A percentile compares a stretch with the other conserved stretches of the same genome.
These are phyloP conservation scores for Inosperma sp. DNA, from an alignment of 768 basidiomycete genomes.

Conservation along the genomic window DNA sequence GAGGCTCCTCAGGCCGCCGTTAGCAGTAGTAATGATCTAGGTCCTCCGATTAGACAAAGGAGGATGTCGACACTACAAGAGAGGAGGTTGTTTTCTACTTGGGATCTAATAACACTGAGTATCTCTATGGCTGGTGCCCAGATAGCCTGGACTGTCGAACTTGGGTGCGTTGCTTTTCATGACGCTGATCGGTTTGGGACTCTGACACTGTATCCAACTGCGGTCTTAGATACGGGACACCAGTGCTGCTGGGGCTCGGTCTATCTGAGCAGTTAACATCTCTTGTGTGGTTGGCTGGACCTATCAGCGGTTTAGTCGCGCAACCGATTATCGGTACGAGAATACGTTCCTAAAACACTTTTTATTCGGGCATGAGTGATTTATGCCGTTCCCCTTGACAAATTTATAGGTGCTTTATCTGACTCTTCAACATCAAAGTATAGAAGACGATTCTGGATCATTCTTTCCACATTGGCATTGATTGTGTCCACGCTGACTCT, in stretches of 20 bases:
- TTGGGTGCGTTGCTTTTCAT: constrained; percentile 67
- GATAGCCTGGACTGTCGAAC: constrained; percentile 93
- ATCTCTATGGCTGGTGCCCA: constrained; percentile 94
- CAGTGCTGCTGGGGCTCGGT: constrained; percentile 68
- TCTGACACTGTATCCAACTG: constrained; percentile 1
- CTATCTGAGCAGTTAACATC: constrained; percentile 88
- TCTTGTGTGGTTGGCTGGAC: constrained; percentile 93
- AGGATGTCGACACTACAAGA: constrained; percentile 24
- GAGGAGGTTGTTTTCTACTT: constrained; percentile 46
- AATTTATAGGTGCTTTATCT: constrained; percentile 77
- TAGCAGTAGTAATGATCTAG: constrained; percentile 11
- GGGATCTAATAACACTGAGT: constrained; percentile 77
- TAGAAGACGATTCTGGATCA: constrained; percentile 88
- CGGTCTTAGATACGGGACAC: constrained; percentile 83
- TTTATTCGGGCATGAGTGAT: constrained; percentile 23
- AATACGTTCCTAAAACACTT: constrained; percentile 2
- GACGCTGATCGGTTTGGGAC: background rate
- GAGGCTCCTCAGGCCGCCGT: constrained; percentile 24
- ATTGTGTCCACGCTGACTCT: constrained; percentile 72
- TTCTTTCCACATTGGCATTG: constrained; percentile 80
- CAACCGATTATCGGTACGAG: constrained; percentile 92
- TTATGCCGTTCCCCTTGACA: constrained; percentile 23
- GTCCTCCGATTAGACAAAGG: constrained; percentile 9
- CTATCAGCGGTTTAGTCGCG: constrained; percentile 90
- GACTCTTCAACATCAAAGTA: constrained; percentile 90